Conservation (phyloP, 306 rosid species). For the Vigna angularis region DNA sequence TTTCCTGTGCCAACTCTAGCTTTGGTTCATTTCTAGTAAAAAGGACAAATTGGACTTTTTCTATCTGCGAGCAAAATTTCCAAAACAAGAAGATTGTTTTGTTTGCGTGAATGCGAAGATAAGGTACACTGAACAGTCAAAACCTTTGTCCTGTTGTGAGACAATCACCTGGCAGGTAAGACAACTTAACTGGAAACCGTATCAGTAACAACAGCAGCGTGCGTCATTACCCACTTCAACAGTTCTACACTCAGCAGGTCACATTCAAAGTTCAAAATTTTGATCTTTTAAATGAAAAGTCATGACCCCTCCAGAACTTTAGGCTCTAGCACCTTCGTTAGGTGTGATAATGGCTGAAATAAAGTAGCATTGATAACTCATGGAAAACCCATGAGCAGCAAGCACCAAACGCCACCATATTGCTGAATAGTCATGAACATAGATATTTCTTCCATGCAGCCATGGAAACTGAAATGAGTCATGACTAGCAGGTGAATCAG, state of each 20-base stretch:
- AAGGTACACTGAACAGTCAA: conserved; percentile 41
- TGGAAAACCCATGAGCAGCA: conserved; percentile 5
- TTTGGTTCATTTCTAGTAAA: conserved; percentile 22
- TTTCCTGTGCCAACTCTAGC: conserved; percentile 13
- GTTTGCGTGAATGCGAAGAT: conserved; percentile 39
- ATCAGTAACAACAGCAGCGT: not conserved
- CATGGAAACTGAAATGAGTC: conserved; percentile 27
- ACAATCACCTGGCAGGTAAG: conserved; percentile 39
- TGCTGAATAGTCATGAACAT: not conserved
- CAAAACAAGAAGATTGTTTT: conserved; percentile 40
- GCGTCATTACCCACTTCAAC: conserved; percentile 33
- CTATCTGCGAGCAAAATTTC: conserved; percentile 18
- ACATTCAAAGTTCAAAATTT: conserved; percentile 33
- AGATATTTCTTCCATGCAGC: conserved; percentile 27
- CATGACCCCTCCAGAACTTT: conserved; percentile 26
- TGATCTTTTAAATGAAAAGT: conserved; percentile 26
- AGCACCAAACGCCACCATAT: conserved; percentile 27
- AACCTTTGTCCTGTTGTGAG: conserved; percentile 45
- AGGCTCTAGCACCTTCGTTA: conserved; percentile 35
- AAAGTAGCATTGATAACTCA: conserved; percentile 27
- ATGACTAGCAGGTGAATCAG: conserved; percentile 9
- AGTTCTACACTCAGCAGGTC: not conserved
- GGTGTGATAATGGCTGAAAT: not conserved
- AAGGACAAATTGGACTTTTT: conserved; percentile 36
- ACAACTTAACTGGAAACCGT: conserved; percentile 35